These are phyloP conservation scores for Haplosporangium gracile DNA, from an alignment of 192 early-diverging fungal species.

Conservation along the genomic window DNA sequence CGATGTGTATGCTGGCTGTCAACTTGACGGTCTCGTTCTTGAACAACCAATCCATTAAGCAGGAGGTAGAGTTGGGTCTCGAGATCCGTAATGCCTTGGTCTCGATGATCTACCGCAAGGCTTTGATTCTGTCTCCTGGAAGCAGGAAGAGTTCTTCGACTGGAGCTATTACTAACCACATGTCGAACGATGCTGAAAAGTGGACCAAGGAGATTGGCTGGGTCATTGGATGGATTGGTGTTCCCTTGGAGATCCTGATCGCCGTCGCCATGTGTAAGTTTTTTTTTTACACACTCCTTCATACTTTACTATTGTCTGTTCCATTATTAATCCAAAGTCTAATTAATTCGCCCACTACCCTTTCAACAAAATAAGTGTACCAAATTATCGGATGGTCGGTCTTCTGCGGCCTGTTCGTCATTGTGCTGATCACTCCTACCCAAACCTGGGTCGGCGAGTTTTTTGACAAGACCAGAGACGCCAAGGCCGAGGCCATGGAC, in stretches of 20 bases:
- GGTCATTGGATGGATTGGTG: slow-evolving; percentile 3
- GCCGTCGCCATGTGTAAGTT: slow-evolving; percentile 29
- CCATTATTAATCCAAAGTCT: not conserved
- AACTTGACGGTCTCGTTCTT: slow-evolving; percentile 4
- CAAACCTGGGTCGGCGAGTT: slow-evolving; percentile 22
- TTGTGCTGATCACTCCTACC: slow-evolving; percentile 25
- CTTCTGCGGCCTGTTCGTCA: slow-evolving; percentile 12
- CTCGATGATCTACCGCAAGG: slow-evolving; percentile 86
- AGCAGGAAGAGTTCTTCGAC: slow-evolving; percentile 13
- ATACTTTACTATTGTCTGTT: not conserved
- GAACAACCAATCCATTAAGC: not conserved
- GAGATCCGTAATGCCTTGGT: slow-evolving; percentile 75
- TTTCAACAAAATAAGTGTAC: slow-evolving; percentile 13
- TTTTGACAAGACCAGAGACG: slow-evolving; percentile 19
- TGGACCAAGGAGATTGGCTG: slow-evolving; percentile 16
- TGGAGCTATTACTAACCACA: slow-evolving; percentile 43
- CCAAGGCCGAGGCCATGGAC: slow-evolving; percentile 24
- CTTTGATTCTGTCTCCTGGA: slow-evolving; percentile 77
- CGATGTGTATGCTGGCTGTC: slow-evolving; percentile 19
- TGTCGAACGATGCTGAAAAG: slow-evolving; percentile 42
- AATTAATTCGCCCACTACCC: not conserved
- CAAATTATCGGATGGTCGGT: slow-evolving; percentile 34
- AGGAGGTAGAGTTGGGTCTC: slow-evolving; percentile 71
- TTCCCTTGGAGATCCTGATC: slow-evolving; percentile 25
- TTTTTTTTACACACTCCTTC: not conserved